Conservation (phyloP, 2,329 filamentous ascomycete genomes). For the Pyrenochaeta sp. region DNA sequence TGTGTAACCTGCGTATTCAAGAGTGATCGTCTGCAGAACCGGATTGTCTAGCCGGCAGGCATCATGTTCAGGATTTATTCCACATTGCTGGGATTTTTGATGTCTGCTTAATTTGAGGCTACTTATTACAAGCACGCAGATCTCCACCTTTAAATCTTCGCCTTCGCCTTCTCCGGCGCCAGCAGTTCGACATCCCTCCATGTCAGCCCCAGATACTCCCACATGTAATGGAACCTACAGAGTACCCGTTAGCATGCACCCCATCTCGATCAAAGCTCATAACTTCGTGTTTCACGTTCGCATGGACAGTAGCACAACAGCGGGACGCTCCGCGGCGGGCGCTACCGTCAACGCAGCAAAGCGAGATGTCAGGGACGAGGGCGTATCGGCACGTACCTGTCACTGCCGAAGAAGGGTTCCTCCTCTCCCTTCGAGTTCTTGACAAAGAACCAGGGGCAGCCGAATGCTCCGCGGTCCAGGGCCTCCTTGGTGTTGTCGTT, state of each 20-base stretch:
- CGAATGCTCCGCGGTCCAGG: slow-evolving; percentile 73
- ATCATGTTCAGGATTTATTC: no score
- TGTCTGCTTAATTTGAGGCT: no score
- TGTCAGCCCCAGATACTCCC: slow-evolving; percentile 68
- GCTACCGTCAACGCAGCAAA: slow-evolving; percentile 11
- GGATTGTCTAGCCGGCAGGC: no score
- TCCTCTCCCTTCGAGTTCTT: slow-evolving; percentile 63
- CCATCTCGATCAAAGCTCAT: slow-evolving; percentile 9
- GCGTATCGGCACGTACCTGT: slow-evolving; percentile 57
- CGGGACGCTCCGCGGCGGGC: slow-evolving; percentile 10
- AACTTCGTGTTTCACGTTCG: slow-evolving; percentile 20
- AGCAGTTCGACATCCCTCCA: slow-evolving; percentile 62
- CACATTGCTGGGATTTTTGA: no score
- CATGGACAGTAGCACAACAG: slow-evolving; percentile 7
- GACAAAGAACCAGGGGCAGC: slow-evolving; percentile 78
- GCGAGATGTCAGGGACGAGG: not conserved
- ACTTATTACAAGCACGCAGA: slow-evolving; percentile 1
- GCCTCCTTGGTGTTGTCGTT: slow-evolving; percentile 67
- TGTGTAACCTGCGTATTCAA: no score
- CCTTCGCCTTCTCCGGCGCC: slow-evolving; percentile 34
- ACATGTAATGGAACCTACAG: slow-evolving; percentile 71
- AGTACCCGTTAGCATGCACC: slow-evolving; percentile 16
- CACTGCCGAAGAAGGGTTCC: slow-evolving; percentile 80
- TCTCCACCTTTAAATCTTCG: slow-evolving; percentile 37
- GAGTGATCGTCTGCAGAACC: no score